Percentiles rank a stretch among this genome's conserved stretches.
Evolutionary conservation across 768 basidiomycete species (phyloP).

Genomic region (Psilocybe cyanescens): DNA sequence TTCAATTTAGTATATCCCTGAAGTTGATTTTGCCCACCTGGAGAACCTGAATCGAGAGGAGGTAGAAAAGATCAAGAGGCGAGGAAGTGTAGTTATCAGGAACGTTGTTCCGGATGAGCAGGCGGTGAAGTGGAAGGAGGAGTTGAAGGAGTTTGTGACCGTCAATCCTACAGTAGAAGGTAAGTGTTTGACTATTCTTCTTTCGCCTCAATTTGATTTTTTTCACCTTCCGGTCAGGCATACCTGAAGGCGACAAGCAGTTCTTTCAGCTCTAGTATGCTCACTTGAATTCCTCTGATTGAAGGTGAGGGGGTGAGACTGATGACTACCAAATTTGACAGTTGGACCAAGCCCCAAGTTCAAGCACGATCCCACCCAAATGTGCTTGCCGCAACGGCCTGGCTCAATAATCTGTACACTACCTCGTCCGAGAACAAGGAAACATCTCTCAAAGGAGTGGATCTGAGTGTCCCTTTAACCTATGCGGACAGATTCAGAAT

Average conservation of each 20-base stretch:
- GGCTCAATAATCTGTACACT: constrained; percentile 71
- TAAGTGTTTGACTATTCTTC: constrained; percentile 20
- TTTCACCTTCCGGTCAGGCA: constrained; percentile 34
- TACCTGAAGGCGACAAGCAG: constrained; percentile 63
- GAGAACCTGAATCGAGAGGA: constrained; percentile 46
- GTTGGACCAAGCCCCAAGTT: constrained; percentile 58
- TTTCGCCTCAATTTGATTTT: background rate
- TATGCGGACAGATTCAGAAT: constrained; percentile 82
- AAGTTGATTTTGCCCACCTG: constrained; percentile 61
- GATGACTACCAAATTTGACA: constrained; percentile 8
- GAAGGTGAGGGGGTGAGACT: background rate
- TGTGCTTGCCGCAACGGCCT: constrained; percentile 55
- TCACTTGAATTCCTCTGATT: background rate
- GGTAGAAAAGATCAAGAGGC: constrained; percentile 52
- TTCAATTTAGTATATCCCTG: constrained; percentile 55
- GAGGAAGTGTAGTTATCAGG: constrained; percentile 64
- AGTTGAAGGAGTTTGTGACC: constrained; percentile 57
- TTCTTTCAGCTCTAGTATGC: constrained; percentile 73
- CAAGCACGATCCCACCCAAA: constrained; percentile 72
- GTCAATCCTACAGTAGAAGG: constrained; percentile 62
- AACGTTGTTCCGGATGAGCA: constrained; percentile 61
- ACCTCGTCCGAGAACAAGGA: constrained; percentile 36
- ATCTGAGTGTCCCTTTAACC: constrained; percentile 61
- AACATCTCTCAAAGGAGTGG: constrained; percentile 47
- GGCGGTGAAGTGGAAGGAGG: constrained; percentile 60